A percentile compares a stretch with the other conserved stretches of the same genome.
phyloP scores from a whole-genome alignment of 257 asterid genomes.

The Capsicum chinense region DNA sequence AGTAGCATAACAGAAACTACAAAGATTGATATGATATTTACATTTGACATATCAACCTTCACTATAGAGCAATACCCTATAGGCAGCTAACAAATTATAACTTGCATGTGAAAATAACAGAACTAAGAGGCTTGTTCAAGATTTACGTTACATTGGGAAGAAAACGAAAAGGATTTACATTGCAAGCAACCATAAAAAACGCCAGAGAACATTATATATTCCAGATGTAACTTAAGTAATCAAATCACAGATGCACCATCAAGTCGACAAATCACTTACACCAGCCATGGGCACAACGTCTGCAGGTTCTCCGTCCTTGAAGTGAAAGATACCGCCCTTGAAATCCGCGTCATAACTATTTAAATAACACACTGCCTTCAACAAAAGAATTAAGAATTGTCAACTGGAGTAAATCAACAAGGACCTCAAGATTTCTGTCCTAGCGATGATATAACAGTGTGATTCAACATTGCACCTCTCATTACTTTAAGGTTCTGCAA shows the following conservation, averaged over 20 bases:
- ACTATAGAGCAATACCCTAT: not conserved
- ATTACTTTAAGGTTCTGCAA: not conserved
- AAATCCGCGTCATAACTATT: slow-evolving; percentile 67
- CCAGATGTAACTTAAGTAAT: not conserved
- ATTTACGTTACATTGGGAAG: not conserved
- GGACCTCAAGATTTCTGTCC: not conserved
- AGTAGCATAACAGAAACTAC: no score
- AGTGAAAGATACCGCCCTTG: slow-evolving; percentile 85
- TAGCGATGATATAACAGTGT: not conserved
- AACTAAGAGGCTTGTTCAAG: not conserved
- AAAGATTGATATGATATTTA: not conserved
- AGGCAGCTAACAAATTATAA: not conserved
- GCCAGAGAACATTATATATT: not conserved
- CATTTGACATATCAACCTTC: not conserved
- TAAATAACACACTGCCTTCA: slow-evolving; percentile 89
- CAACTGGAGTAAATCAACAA: slow-evolving; percentile 26
- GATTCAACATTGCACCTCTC: not conserved
- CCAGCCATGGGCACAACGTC: slow-evolving; percentile 78
- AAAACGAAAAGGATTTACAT: not conserved
- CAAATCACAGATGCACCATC: not conserved
- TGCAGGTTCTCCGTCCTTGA: slow-evolving; percentile 87
- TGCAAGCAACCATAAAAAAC: not conserved
- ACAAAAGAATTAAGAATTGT: slow-evolving; percentile 37
- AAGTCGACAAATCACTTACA: slow-evolving; percentile 49
- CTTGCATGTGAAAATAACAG: not conserved